A percentile compares a stretch with the other conserved stretches of the same genome.
phyloP scores from a whole-genome alignment of 2,329 filamentous ascomycete genomes.

The Trichoderma oligosporum region DNA sequence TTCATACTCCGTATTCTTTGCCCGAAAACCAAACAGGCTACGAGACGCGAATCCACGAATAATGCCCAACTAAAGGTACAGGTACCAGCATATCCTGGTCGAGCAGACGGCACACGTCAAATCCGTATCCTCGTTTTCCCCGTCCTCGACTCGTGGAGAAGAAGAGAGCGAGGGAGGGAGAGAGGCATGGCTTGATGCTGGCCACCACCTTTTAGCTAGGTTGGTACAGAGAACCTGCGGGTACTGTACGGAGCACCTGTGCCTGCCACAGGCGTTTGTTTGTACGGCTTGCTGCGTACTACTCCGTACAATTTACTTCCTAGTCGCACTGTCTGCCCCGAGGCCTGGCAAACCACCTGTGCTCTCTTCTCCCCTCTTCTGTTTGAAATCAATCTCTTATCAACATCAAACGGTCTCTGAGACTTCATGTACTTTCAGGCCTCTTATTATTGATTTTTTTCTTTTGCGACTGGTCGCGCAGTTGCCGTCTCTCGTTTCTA shows the following conservation, averaged over 20 bases:
- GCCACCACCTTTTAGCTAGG: too few relatives aligned
- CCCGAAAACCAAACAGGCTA: conserved; percentile 17
- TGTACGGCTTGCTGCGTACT: too few relatives aligned
- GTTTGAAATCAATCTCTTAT: conserved; percentile 13
- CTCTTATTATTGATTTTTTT: conserved; percentile 1
- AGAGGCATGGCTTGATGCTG: too few relatives aligned
- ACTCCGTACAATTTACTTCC: not conserved
- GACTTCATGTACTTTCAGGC: conserved; percentile 1
- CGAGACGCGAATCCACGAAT: conserved; percentile 18
- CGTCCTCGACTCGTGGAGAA: conserved; percentile 2
- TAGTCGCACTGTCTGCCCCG: too few relatives aligned
- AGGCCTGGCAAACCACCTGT: too few relatives aligned
- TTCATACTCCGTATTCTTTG: not conserved
- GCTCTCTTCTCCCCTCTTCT: not conserved
- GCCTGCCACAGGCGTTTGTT: too few relatives aligned
- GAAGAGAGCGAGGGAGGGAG: not conserved
- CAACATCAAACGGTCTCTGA: conserved; percentile 10
- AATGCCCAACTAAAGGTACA: not conserved
- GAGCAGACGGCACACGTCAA: conserved; percentile 1
- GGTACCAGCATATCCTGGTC: not conserved
- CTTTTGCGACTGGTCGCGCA: conserved; percentile 15
- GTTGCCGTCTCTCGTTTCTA: not conserved
- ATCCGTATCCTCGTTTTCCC: conserved; percentile 15
- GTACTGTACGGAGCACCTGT: too few relatives aligned
- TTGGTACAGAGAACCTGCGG: too few relatives aligned